phyloP scores from a whole-genome alignment of 192 early-diverging fungal species.

The Coemansia sp. region DNA sequence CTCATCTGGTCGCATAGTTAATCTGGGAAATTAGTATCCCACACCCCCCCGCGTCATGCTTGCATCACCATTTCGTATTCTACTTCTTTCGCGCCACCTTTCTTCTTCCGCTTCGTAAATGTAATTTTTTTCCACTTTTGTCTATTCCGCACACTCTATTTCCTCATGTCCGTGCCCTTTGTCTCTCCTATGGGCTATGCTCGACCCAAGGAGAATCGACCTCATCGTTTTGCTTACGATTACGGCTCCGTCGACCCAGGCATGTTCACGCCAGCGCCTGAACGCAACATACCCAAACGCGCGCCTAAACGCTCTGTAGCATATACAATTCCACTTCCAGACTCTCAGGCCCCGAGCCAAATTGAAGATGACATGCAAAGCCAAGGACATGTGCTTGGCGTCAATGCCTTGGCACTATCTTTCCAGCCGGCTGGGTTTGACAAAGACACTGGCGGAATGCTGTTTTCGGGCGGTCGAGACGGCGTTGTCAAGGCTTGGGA shows the following conservation, averaged over 20 bases:
- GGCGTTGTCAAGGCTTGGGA: slow-evolving; percentile 86
- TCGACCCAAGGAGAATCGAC: slow-evolving; percentile 45
- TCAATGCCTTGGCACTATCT: slow-evolving; percentile 79
- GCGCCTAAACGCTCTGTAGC: slow-evolving; percentile 43
- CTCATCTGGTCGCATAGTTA: slow-evolving; percentile 32
- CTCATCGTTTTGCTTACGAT: slow-evolving; percentile 54
- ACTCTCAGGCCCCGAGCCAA: background rate
- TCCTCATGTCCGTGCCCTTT: slow-evolving; percentile 40
- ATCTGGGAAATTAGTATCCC: background rate
- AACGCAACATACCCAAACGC: slow-evolving; percentile 36
- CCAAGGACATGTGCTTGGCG: slow-evolving; percentile 74
- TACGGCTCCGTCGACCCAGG: slow-evolving; percentile 53
- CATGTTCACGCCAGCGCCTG: slow-evolving; percentile 49
- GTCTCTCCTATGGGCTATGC: slow-evolving; percentile 26
- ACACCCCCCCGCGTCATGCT: background rate
- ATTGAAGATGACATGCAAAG: slow-evolving; percentile 11
- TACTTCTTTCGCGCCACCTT: background rate
- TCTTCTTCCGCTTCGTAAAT: background rate
- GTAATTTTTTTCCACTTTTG: background rate
- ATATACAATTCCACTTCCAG: slow-evolving; percentile 47
- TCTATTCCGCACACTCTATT: background rate
- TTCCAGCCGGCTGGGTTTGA: background rate
- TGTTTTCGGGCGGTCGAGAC: slow-evolving; percentile 90
- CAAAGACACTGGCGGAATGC: slow-evolving; percentile 57
- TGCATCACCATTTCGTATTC: slow-evolving; percentile 1